These are phyloP conservation scores for Roridomyces roridus DNA, from an alignment of 768 basidiomycete species.

Conservation along the genomic window DNA sequence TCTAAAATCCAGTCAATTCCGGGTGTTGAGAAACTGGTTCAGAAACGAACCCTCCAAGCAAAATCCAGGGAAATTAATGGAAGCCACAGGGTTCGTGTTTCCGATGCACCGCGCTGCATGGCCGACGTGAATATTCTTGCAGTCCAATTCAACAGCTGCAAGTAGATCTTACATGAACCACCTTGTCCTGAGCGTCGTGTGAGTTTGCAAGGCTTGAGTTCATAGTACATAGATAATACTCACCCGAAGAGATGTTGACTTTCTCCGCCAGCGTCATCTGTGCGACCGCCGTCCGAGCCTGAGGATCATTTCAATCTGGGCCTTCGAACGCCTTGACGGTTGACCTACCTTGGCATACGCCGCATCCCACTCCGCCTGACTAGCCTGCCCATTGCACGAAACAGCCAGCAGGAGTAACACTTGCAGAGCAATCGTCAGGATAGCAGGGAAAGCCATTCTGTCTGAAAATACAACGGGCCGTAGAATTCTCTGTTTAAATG, in stretches of 20 bases:
- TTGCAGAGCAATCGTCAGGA: neutral
- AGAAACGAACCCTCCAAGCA: constrained; percentile 34
- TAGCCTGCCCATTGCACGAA: constrained; percentile 8
- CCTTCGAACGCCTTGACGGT: neutral
- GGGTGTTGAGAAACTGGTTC: neutral
- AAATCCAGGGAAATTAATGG: constrained; percentile 34
- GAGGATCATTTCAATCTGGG: no score
- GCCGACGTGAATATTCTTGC: neutral
- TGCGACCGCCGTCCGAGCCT: constrained; percentile 10
- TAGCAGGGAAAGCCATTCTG: neutral
- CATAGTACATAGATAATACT: no score
- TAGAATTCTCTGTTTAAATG: neutral
- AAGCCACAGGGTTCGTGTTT: constrained; percentile 33
- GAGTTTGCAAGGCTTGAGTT: no score
- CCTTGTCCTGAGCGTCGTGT: constrained; percentile 7
- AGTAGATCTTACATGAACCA: neutral
- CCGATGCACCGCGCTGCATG: constrained; percentile 32
- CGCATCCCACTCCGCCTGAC: constrained; percentile 34
- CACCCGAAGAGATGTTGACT: constrained; percentile 13
- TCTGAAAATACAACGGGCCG: neutral
- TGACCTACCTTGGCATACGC: constrained; percentile 39
- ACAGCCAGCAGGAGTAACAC: neutral
- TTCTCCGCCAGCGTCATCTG: constrained; percentile 9
- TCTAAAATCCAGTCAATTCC: constrained; percentile 9
- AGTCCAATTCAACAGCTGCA: neutral